phyloP scores from a whole-genome alignment of 139 green algal species.

The Zygnema cylindricum region DNA sequence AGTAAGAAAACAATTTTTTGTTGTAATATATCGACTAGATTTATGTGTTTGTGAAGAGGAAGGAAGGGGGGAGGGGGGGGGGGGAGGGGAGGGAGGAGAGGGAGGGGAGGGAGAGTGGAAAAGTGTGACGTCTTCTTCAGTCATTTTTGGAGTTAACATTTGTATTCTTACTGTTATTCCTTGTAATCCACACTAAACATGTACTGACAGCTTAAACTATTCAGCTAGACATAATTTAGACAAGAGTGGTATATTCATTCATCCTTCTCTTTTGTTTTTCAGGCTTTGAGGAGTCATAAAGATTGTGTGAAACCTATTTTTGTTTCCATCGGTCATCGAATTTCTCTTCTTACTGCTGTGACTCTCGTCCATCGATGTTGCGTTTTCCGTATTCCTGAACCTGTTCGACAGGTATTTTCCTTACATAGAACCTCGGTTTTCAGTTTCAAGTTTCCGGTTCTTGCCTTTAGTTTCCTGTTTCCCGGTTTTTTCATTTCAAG shows the following conservation, averaged over 20 bases:
- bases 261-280: not conserved
- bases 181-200: not conserved
- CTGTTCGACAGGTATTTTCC: slow-evolving; percentile 56
- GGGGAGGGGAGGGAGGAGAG: too few species aligned
- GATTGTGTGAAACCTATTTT: slow-evolving; percentile 54
- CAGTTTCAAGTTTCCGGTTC: too few species aligned
- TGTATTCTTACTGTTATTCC: not conserved
- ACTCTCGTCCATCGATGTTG: slow-evolving; percentile 24
- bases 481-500: too few species aligned
- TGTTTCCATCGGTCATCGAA: slow-evolving; percentile 42
- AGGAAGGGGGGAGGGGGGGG: too few species aligned
- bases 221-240: not conserved
- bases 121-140: not conserved
- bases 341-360: slow-evolving; percentile 39
- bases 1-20: too few species aligned
- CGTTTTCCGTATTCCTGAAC: slow-evolving; percentile 54
- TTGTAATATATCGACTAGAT: too few species aligned
- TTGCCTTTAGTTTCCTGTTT: too few species aligned
- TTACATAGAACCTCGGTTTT: too few species aligned
- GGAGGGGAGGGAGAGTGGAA: too few species aligned
- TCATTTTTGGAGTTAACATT: slow-evolving; percentile 18
- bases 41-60: too few species aligned
- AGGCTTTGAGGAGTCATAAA: slow-evolving; percentile 10
- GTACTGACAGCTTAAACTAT: slow-evolving; percentile 9
- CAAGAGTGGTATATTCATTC: not conserved